These are phyloP conservation scores for Andrographis paniculata DNA, from an alignment of 305 asterid species.

Conservation along the genomic window DNA sequence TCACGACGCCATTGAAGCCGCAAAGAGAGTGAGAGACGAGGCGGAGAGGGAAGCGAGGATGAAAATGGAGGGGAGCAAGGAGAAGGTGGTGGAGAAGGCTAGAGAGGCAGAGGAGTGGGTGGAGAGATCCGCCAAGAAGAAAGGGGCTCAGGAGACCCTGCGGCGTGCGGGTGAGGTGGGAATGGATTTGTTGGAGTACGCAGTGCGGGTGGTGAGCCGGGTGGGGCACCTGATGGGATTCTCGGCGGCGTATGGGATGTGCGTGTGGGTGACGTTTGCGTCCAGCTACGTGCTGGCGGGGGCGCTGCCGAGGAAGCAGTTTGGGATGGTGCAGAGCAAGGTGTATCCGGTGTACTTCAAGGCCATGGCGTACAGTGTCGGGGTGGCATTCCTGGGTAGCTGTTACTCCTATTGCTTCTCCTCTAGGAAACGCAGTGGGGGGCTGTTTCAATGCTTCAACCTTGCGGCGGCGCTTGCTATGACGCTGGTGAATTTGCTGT, in stretches of 20 bases:
- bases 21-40: slow-evolving; percentile 17
- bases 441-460: slow-evolving; percentile 26
- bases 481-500: slow-evolving; percentile 36
- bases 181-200: slow-evolving; percentile 18
- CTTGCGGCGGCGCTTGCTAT: slow-evolving; percentile 32
- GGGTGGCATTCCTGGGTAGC: slow-evolving; percentile 47
- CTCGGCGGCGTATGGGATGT: slow-evolving; percentile 55
- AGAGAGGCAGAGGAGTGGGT: slow-evolving; percentile 21
- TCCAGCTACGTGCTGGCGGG: slow-evolving; percentile 59
- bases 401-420: slow-evolving; percentile 36
- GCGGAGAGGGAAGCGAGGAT: slow-evolving; percentile 14
- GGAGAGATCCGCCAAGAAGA: slow-evolving; percentile 20
- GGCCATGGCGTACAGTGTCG: slow-evolving; percentile 51
- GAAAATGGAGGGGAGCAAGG: slow-evolving; percentile 13
- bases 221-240: slow-evolving; percentile 46
- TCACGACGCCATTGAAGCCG: slow-evolving; percentile 10
- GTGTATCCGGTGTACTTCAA: slow-evolving; percentile 65
- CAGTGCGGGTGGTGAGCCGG: slow-evolving; percentile 20
- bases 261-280: slow-evolving; percentile 61
- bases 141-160: slow-evolving; percentile 29
- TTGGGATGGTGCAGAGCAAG: slow-evolving; percentile 59
- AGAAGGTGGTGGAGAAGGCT: slow-evolving; percentile 12
- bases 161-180: slow-evolving; percentile 21
- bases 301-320: slow-evolving; percentile 63
- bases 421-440: slow-evolving; percentile 21